Conservation (phyloP, 768 basidiomycete species). For the Candolleomyces efflorescens region DNA sequence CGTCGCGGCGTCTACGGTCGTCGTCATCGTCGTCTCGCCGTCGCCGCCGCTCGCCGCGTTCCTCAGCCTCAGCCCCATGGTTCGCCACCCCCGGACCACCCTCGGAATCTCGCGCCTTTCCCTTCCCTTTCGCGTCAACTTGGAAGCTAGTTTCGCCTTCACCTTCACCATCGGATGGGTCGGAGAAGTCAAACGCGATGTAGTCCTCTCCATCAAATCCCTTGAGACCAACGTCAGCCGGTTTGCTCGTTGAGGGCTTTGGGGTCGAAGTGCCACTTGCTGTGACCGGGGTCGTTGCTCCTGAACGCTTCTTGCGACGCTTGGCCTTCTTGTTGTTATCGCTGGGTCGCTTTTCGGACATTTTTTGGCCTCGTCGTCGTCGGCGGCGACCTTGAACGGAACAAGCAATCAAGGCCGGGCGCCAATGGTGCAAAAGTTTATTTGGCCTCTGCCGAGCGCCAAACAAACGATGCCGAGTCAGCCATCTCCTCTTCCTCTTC, state of each 20-base stretch:
- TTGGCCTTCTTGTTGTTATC: conserved; percentile 2
- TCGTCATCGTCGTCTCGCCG: neutral
- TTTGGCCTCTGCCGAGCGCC: no score
- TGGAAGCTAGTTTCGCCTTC: neutral
- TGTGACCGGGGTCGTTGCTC: neutral
- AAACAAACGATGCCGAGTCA: no score
- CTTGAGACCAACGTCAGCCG: neutral
- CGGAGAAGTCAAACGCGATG: conserved; percentile 1
- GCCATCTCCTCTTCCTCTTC: no score
- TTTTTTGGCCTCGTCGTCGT: no score
- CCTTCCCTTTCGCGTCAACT: conserved; percentile 4
- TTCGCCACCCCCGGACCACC: neutral
- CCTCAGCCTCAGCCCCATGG: neutral
- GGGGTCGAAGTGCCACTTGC: neutral
- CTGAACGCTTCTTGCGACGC: neutral
- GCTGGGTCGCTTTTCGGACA: neutral
- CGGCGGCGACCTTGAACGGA: no score
- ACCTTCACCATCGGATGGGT: neutral
- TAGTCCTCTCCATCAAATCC: neutral
- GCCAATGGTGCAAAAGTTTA: no score
- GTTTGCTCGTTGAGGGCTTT: neutral
- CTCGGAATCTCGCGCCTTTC: neutral
- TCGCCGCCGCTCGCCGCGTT: neutral
- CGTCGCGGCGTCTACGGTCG: neutral
- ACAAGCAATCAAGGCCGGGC: no score